These are phyloP conservation scores for Aspergillus latus DNA, from an alignment of 2,329 filamentous ascomycete genomes.

Conservation along the genomic window DNA sequence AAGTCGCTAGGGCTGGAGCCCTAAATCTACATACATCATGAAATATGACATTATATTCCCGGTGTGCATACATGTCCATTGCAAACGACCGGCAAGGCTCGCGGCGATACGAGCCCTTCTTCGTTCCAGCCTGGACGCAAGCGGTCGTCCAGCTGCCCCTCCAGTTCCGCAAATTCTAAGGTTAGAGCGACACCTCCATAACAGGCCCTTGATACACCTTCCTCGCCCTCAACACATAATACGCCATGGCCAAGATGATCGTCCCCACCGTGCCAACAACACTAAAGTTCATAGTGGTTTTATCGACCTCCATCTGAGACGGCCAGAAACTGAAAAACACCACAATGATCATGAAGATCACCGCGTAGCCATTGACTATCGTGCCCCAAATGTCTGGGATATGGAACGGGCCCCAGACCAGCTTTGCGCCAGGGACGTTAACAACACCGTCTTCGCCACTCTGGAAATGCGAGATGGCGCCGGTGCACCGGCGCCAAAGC, in stretches of 20 bases:
- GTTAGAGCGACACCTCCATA: neutral
- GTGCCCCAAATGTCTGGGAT: conserved; percentile 37
- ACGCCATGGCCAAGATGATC: conserved; percentile 42
- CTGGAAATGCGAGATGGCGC: too few species aligned
- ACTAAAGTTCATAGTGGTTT: conserved; percentile 49
- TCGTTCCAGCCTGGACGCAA: too few species aligned
- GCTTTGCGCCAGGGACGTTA: conserved; percentile 28
- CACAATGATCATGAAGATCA: conserved; percentile 47
- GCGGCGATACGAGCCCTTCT: too few species aligned
- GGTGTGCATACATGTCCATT: too few species aligned
- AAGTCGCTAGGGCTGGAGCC: too few species aligned
- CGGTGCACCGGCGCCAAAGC: conserved; percentile 27
- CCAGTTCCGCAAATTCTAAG: too few species aligned
- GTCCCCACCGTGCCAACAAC: conserved; percentile 45
- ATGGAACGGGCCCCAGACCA: conserved; percentile 35
- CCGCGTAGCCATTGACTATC: conserved; percentile 45
- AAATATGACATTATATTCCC: too few species aligned
- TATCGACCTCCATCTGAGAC: conserved; percentile 33
- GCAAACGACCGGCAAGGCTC: too few species aligned
- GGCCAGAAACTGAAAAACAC: conserved; percentile 55
- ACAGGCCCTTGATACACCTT: conserved; percentile 35
- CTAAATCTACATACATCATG: too few species aligned
- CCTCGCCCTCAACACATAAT: conserved; percentile 39
- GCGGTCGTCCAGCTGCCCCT: too few species aligned
- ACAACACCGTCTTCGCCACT: conserved; percentile 7